phyloP scores from a whole-genome alignment of 1,139 yeast genomes.

The Wickerhamiella infanticola region DNA sequence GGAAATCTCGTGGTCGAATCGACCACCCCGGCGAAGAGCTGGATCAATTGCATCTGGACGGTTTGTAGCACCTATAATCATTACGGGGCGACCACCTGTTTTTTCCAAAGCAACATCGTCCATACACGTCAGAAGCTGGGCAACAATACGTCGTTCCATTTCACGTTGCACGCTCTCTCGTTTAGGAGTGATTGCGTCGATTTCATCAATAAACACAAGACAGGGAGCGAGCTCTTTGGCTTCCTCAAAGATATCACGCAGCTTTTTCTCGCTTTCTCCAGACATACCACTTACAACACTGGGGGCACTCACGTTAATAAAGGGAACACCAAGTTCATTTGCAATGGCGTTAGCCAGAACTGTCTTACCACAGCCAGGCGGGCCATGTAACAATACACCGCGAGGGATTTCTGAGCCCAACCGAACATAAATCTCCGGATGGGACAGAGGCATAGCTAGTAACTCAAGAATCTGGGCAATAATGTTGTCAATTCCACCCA shows the following conservation, averaged over 20 bases:
- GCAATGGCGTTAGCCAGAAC: constrained; percentile 93
- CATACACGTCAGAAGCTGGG: constrained; percentile 86
- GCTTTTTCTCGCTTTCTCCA: constrained; percentile 93
- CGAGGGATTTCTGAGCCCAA: constrained; percentile 97
- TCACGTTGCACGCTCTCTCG: constrained; percentile 97
- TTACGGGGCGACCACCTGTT: constrained; percentile 85
- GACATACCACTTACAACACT: constrained; percentile 98
- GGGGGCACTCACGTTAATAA: constrained; percentile 84
- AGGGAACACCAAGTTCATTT: constrained; percentile 87
- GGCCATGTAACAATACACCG: constrained; percentile 88
- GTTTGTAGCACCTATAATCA: constrained; percentile 92
- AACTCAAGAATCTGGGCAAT: constrained; percentile 77
- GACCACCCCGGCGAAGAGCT: constrained; percentile 89
- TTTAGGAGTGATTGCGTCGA: constrained; percentile 96
- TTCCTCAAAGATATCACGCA: constrained; percentile 85
- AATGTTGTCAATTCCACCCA: constrained; percentile 83
- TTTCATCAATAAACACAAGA: constrained; percentile 81
- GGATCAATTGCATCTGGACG: constrained; percentile 95
- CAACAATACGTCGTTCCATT: constrained; percentile 95
- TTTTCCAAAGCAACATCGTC: constrained; percentile 80
- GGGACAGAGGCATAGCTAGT: constrained; percentile 80
- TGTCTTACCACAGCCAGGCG: constrained; percentile 98
- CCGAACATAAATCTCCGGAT: constrained; percentile 75
- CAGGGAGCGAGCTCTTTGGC: constrained; percentile 88
- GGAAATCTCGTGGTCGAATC: constrained; percentile 91